Base-by-base conservation (phyloP, 2,329 filamentous ascomycete species). In the Dothidotthia symphoricarpi region DNA sequence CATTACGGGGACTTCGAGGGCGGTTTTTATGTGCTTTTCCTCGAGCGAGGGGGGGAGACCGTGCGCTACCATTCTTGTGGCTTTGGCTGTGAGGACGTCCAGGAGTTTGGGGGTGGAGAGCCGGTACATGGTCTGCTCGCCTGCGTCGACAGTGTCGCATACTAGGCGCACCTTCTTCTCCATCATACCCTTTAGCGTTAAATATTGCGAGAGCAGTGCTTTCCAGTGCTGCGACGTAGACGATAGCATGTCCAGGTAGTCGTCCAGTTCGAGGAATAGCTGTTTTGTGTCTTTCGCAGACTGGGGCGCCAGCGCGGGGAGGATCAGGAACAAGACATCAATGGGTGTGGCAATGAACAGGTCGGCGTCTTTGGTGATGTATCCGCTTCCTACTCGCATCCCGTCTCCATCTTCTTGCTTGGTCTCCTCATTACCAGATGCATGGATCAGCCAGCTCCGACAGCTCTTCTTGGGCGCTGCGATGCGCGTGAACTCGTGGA, bases 71-170 rank as follows among this genome's bases (percentile, higher is more conserved):
- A 94, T 85, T 4, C 74, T 74, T 44, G 75, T 74, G 4, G 89
- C 88, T 65, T 96, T 97, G 13, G 67, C 59, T 6, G 90, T 47
- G 1, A 97, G 59, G 38, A 83, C 75, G 2, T 66, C 59, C 6
- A 85, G 57, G 1, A 96, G 75, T 60, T 89, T 95, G 10, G 74
- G 69, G 55, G 86, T 77, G 53, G 76, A 93, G 16, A 95, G 70
- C 10, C 88, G 81, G 66, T 86, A 95, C 86, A 96, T 88, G 37
- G 71, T 80, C 64, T 96, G 89, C 43, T 87, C 86, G 11, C 85
- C 87, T 1, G 86, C 86, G 24, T 93, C 85, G 9, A 94, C 85
- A 0, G 77, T 84, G 55, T 96, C 89, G 67, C 90, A 95, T 4
- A 93, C 75, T 1, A 72, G 75, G 2, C 73, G 75, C 70, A 95